Evolutionary conservation across 371 early-diverging fungal species (phyloP).

Genomic region (Rhizopus delemar): DNA sequence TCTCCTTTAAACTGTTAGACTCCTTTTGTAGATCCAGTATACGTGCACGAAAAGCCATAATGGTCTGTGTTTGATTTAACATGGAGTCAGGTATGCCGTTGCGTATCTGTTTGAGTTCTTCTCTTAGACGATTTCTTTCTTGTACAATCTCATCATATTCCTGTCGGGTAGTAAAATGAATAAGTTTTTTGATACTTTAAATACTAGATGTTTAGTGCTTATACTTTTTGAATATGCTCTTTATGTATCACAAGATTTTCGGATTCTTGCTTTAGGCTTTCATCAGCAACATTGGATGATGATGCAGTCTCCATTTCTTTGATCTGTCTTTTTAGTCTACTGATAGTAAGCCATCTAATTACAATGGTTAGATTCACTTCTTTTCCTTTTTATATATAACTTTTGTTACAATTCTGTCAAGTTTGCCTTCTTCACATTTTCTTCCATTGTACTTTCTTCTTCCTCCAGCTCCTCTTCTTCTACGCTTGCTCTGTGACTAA

Average conservation of each 20-base stretch:
- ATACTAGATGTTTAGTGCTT: too few species aligned
- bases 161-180: background rate
- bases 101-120: conserved; percentile 65
- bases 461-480: conserved; percentile 30
- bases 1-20: conserved; percentile 36
- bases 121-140: conserved; percentile 65
- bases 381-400: background rate
- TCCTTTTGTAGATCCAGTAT: conserved; percentile 54
- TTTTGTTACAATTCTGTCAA: conserved; percentile 44
- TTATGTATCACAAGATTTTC: conserved; percentile 62
- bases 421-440: conserved; percentile 56
- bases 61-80: conserved; percentile 49
- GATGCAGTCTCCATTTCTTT: conserved; percentile 32
- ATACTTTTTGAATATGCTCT: conserved; percentile 57
- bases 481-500: conserved; percentile 41
- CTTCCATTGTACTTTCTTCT: conserved; percentile 38
- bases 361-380: background rate
- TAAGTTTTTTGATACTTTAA: too few species aligned
- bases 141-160: conserved; percentile 65
- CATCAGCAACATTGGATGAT: conserved; percentile 17
- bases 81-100: conserved; percentile 53
- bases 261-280: conserved; percentile 25
- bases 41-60: conserved; percentile 51
- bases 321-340: conserved; percentile 40
- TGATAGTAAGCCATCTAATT: conserved; percentile 39